Conservation (phyloP, 768 basidiomycete species). For the Cubamyces lactineus region DNA sequence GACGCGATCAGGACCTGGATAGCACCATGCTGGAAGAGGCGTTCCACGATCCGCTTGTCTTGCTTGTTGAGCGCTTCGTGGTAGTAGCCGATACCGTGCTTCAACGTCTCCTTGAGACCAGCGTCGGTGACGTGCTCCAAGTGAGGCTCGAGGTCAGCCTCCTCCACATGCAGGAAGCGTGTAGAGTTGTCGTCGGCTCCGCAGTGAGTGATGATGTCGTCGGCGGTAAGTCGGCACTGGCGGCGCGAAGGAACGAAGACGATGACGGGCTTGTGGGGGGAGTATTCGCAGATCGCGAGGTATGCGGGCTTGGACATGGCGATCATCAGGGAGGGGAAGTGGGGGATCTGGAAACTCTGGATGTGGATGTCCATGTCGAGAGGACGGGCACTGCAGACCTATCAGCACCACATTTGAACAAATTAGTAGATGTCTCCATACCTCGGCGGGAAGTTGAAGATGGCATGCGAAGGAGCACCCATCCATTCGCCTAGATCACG, state of each 20-base stretch:
- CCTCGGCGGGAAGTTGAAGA: constrained; percentile 98
- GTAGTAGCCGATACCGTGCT: constrained; percentile 92
- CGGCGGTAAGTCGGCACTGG: constrained; percentile 92
- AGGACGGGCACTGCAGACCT: constrained; percentile 75
- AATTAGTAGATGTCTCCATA: constrained; percentile 34
- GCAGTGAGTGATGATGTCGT: constrained; percentile 88
- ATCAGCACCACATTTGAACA: neutral
- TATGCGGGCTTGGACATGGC: constrained; percentile 99
- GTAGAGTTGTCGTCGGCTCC: constrained; percentile 83
- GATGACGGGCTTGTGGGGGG: constrained; percentile 84
- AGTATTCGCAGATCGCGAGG: constrained; percentile 87
- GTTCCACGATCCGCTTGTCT: constrained; percentile 92
- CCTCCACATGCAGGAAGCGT: constrained; percentile 88
- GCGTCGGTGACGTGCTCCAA: constrained; percentile 82
- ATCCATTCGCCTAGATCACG: constrained; percentile 98
- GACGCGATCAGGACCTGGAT: constrained; percentile 95
- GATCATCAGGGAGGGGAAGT: constrained; percentile 98
- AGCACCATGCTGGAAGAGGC: constrained; percentile 90
- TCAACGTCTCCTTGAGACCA: constrained; percentile 75
- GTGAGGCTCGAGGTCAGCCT: constrained; percentile 82
- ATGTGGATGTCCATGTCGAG: constrained; percentile 97
- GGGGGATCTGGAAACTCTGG: constrained; percentile 94
- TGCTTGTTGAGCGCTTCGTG: constrained; percentile 92
- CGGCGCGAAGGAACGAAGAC: constrained; percentile 91
- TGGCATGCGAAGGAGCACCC: constrained; percentile 88